Percentiles rank a stretch among this genome's conserved stretches.
These are phyloP conservation scores for Santalum album DNA, from an alignment of 164 flowering plant genomes.

Conservation along the genomic window DNA sequence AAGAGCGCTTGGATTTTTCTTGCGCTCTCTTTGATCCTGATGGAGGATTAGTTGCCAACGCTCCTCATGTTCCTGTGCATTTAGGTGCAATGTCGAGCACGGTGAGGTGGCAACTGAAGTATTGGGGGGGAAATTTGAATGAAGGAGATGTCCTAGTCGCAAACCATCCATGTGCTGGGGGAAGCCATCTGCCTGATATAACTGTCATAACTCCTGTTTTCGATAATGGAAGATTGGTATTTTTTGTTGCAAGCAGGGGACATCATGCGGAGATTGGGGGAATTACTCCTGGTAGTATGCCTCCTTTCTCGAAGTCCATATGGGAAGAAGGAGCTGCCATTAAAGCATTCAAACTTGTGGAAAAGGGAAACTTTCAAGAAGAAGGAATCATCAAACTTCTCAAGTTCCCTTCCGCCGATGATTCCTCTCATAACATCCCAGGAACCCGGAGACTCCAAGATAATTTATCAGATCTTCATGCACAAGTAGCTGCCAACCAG, in stretches of 20 bases:
- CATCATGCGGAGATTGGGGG: slow-evolving; percentile 99
- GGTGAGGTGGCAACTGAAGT: slow-evolving; percentile 79
- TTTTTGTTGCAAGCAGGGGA: slow-evolving; percentile 96
- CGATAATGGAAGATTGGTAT: slow-evolving; percentile 61
- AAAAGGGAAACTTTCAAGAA: slow-evolving; percentile 85
- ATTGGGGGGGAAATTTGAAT: slow-evolving; percentile 70
- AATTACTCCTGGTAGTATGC: slow-evolving; percentile 99
- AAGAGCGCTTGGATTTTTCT: slow-evolving; percentile 92
- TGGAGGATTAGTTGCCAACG: slow-evolving; percentile 97
- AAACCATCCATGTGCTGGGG: slow-evolving; percentile 94
- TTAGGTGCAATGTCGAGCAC: slow-evolving; percentile 99
- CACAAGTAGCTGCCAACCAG: slow-evolving; percentile 97
- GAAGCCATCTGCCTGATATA: slow-evolving; percentile 98
- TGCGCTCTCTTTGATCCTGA: slow-evolving; percentile 96
- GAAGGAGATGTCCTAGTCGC: slow-evolving; percentile 97
- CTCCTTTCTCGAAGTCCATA: slow-evolving; percentile 89
- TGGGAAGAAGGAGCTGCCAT: slow-evolving; percentile 99
- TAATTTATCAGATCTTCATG: slow-evolving; percentile 89
- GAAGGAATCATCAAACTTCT: slow-evolving; percentile 82
- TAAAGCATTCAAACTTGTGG: slow-evolving; percentile 95
- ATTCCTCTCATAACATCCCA: slow-evolving; percentile 43
- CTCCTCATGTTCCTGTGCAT: slow-evolving; percentile 98
- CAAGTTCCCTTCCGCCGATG: slow-evolving; percentile 48
- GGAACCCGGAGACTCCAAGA: slow-evolving; percentile 93
- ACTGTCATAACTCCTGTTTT: slow-evolving; percentile 96